Conservation (phyloP, 192 early-diverging fungal species). For the Thamnidium elegans region DNA sequence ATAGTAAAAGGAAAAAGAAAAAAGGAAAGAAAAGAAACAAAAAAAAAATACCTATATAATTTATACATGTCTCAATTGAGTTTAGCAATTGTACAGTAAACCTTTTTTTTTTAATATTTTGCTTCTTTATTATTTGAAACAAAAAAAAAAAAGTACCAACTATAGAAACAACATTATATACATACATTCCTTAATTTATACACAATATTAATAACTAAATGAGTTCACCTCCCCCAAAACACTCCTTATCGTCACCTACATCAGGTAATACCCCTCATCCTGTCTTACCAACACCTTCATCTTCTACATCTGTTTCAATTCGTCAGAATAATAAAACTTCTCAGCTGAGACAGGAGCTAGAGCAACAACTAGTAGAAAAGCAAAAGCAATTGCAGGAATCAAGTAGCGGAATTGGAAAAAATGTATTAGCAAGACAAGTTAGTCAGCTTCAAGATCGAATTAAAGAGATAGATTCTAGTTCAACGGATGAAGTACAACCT, state of each 20-base stretch:
- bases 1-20: not conserved
- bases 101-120: no score
- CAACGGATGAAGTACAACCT: slow-evolving; percentile 9
- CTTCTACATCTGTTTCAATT: slow-evolving; percentile 8
- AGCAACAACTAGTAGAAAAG: slow-evolving; percentile 28
- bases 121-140: not conserved
- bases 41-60: not conserved
- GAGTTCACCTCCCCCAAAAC: slow-evolving; percentile 29
- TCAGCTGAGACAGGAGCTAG: slow-evolving; percentile 17
- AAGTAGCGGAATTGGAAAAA: slow-evolving; percentile 26
- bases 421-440: slow-evolving; percentile 28
- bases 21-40: not conserved
- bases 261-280: slow-evolving; percentile 12
- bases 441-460: slow-evolving; percentile 21
- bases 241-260: slow-evolving; percentile 27
- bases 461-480: slow-evolving; percentile 14
- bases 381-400: slow-evolving; percentile 22
- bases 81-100: no score
- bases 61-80: not conserved
- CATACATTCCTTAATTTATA: slow-evolving; percentile 8
- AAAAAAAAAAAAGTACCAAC: not conserved
- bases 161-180: not conserved
- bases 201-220: slow-evolving; percentile 3
- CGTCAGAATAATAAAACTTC: not conserved
- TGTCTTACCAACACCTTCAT: slow-evolving; percentile 29